Percentiles rank a stretch among this genome's conserved stretches.
Conservation (phyloP, 1,139 yeast genomes). For the Oligophagozyma castellii region DNA sequence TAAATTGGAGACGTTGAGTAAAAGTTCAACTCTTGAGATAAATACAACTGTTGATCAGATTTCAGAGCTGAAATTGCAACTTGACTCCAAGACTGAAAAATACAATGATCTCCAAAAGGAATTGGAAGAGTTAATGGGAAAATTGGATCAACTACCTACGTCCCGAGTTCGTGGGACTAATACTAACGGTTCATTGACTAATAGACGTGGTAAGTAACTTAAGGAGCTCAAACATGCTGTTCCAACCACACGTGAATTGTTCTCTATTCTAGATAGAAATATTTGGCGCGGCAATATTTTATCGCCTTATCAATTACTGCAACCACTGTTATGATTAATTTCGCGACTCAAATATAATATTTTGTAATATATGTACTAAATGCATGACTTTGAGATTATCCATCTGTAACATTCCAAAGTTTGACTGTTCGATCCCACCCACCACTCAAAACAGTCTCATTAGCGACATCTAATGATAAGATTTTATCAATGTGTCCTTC, state of each 20-base stretch:
- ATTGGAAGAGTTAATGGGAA: slow-evolving; percentile 8
- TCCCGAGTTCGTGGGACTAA: slow-evolving; percentile 14
- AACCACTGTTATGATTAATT: too few relatives aligned
- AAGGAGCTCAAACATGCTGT: slow-evolving; percentile 2
- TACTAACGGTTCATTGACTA: slow-evolving; percentile 3
- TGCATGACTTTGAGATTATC: too few relatives aligned
- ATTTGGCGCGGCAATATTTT: too few relatives aligned
- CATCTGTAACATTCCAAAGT: slow-evolving; percentile 40
- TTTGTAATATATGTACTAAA: too few relatives aligned
- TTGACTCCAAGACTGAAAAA: too few relatives aligned
- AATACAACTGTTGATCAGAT: too few relatives aligned
- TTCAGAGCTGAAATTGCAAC: too few relatives aligned
- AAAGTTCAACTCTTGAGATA: too few relatives aligned
- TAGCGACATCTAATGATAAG: slow-evolving; percentile 41
- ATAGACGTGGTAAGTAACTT: too few relatives aligned
- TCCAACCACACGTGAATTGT: background rate
- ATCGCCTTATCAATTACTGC: too few relatives aligned
- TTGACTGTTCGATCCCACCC: slow-evolving; percentile 81
- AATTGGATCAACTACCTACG: slow-evolving; percentile 12
- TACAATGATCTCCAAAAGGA: slow-evolving; percentile 8
- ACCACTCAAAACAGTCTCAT: slow-evolving; percentile 38
- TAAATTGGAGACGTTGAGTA: slow-evolving; percentile 21
- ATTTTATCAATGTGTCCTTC: slow-evolving; percentile 59
- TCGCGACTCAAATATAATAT: too few relatives aligned
- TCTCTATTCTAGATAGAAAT: too few relatives aligned